Evolutionary conservation across 495 filamentous ascomycete genomes (phyloP), one percentile per base, ranked within the genome.

Genomic region (Monascus purpureus): DNA sequence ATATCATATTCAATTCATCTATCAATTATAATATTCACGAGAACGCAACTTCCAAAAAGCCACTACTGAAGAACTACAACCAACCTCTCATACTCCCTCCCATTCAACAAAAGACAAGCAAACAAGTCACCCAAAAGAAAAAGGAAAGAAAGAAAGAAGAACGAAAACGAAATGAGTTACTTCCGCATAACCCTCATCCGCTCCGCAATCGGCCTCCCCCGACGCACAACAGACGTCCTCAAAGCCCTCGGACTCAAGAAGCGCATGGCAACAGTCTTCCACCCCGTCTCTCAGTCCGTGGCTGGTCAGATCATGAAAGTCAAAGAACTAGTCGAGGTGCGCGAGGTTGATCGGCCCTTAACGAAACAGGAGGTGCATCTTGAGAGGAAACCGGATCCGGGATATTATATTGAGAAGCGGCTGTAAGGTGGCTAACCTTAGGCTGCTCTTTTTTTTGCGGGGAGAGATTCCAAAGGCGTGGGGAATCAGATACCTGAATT

Each of bases 271-370:
- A 88, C 81, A 36, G 92, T 96, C 42, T 99, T 93, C 69, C 78
- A 93, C 50, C 79, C 82, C 19, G 90, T 94, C 34, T 72, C 73
- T 17, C 68, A 73, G 12, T 75, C 86, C 39, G 70, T 82, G 33
- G 92, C 92, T 3, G 92, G 92, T 56, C 85, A 93, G 61, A 90
- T 99, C 55, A 81, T 96, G 73, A 84, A 81, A 54, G 86, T 99
- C 29, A 99, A 99, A 58, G 92, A 99, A 55, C 65, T 99, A 36
- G 80, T 99, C 4, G 66, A 70, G 8, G 88, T 99, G 15, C 59
- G 73, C 24, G 90, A 95, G 57, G 85, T 93, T 24, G 81, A 81
- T 11, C 46, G 52, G 33, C 47, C 70, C n/a, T 50, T 86, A 49
- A 77, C 73, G 13, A 75, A 76, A 49, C 59, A 67, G 36, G 77